These are phyloP conservation scores for Thymus mandschuricus DNA, from an alignment of 257 asterid genomes.

Conservation along the genomic window DNA sequence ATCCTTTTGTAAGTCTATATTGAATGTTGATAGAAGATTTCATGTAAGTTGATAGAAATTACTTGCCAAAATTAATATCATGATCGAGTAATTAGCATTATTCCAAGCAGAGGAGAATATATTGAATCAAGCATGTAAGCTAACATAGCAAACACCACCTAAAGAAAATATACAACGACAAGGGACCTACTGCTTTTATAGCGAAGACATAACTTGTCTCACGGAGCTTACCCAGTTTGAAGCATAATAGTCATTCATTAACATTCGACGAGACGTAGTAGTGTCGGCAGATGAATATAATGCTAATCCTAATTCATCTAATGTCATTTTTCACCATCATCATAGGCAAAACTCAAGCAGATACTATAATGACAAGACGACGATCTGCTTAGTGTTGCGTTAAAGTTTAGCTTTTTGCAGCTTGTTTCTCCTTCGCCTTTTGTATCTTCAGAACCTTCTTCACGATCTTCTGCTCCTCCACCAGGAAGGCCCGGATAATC, in stretches of 20 bases:
- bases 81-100: too few relatives aligned
- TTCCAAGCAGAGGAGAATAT: too few relatives aligned
- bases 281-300: slow-evolving; percentile 5
- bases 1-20: too few relatives aligned
- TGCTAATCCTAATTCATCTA: slow-evolving; percentile 19
- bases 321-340: slow-evolving; percentile 40
- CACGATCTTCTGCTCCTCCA: slow-evolving; percentile 76
- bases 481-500: slow-evolving; percentile 75
- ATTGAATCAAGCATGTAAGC: too few relatives aligned
- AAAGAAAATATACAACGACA: not conserved
- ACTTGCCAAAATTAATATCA: too few relatives aligned
- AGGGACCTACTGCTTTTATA: not conserved
- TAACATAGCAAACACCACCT: not conserved
- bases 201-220: not conserved
- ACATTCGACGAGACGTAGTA: slow-evolving; percentile 9
- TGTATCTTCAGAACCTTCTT: slow-evolving; percentile 77
- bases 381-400: not conserved
- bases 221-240: not conserved
- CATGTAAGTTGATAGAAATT: too few relatives aligned
- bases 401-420: slow-evolving; percentile 49
- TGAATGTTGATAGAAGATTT: too few relatives aligned
- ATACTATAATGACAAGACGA: not conserved
- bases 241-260: slow-evolving; percentile 1
- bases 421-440: slow-evolving; percentile 60
- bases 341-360: slow-evolving; percentile 34